Evolutionary conservation across 257 asterid species (phyloP).

Genomic region (Ligustrum vulgare): DNA sequence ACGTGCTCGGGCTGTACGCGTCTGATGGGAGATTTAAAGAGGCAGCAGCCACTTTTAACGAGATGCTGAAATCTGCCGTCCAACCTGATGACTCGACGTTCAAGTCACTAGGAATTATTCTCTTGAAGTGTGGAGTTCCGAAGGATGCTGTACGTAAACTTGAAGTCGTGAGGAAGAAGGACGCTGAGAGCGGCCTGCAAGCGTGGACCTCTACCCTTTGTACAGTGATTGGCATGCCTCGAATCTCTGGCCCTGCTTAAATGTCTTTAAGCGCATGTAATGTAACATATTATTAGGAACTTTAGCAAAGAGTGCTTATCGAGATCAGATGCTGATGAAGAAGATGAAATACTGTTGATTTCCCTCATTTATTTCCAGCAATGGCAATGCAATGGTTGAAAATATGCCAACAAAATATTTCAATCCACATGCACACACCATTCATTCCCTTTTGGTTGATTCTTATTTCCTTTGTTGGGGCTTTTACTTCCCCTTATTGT

Average conservation of each 20-base stretch:
- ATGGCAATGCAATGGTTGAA: too few species aligned
- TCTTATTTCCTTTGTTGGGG: too few species aligned
- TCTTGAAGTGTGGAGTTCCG: conserved; percentile 79
- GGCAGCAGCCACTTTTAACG: conserved; percentile 64
- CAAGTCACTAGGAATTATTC: conserved; percentile 61
- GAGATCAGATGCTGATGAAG: not conserved
- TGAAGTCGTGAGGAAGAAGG: conserved; percentile 50
- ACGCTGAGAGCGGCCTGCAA: conserved; percentile 48
- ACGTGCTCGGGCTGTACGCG: conserved; percentile 71
- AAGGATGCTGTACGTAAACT: conserved; percentile 57
- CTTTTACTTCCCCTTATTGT: too few species aligned
- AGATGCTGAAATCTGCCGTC: conserved; percentile 58
- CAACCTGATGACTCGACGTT: conserved; percentile 79
- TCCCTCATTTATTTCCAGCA: too few species aligned
- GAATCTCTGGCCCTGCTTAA: not conserved
- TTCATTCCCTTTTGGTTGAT: too few species aligned
- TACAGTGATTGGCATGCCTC: conserved; percentile 38
- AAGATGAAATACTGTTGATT: conserved; percentile 32
- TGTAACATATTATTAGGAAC: not conserved
- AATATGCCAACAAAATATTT: too few species aligned
- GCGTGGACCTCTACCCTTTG: conserved; percentile 63
- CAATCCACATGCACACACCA: too few species aligned
- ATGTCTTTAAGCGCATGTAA: not conserved
- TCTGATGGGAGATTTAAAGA: conserved; percentile 81
- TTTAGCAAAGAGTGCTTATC: not conserved